Base-by-base conservation (phyloP, 345 rosid species). In the Salix purpurea region DNA sequence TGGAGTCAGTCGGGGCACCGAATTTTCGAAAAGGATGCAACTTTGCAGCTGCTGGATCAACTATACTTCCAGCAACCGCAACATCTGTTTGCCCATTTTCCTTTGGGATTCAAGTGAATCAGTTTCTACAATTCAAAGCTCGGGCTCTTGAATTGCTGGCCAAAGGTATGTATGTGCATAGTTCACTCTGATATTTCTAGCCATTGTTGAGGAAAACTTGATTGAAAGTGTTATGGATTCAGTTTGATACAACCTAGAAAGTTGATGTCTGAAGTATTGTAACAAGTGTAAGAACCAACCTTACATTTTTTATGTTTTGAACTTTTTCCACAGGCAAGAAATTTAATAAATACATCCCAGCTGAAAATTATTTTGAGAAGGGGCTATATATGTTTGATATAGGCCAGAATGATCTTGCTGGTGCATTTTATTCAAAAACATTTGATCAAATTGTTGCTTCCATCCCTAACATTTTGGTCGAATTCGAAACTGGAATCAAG, bases 361-460 rank as follows among this genome's bases (percentile, higher is more conserved):
- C 87, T 18, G 74, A 85, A 83, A 95, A 88, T 74, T 92, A 79
- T 69, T 94, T 91, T 73, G 64, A 67, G 23, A 89, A 87, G 85
- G 97, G 89, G 34, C 86, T 95, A 15, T 91, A 95, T 87, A 91
- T 87, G 94, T 88, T 95, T 69, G 99, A 96, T 48, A 92, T 96
- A 15, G 98, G 99, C 46, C 98, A 96, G 86, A 96, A 96, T 77
- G 99, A 96, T 86, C 84, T 96, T 69, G 99, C 97, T 67, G 98
- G 99, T 79, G 90, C 94, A 65, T 96, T 96, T 73, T 96, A 96
- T 73, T 96, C 99, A 58, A 94, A 92, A 76, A 83, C 96, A 70
- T 85, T 81, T 34, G 97, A 96, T 74, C 98, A 96, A 84, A 78
- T 96, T 23, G 78, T 93, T 70, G 99, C 96, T 34, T 86, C 83